Percentiles rank a stretch among this genome's conserved stretches.
phyloP scores from a whole-genome alignment of 2,329 filamentous ascomycete species.

The Delphinella strobiligena region DNA sequence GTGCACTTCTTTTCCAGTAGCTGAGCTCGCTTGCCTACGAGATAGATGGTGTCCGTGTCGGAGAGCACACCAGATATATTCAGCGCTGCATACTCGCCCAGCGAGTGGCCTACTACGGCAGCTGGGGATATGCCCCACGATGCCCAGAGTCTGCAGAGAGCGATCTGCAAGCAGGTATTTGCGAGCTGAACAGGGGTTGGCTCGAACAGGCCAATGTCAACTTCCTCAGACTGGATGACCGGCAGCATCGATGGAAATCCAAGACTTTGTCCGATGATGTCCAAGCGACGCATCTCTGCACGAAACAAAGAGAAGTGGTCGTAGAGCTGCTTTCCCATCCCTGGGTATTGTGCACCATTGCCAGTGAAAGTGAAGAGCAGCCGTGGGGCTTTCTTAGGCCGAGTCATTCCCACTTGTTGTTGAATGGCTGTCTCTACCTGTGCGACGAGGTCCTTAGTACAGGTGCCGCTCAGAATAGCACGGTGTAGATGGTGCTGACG shows the following conservation, averaged over 20 bases:
- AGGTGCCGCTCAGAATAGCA: conserved; percentile 19
- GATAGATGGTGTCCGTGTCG: conserved; percentile 20
- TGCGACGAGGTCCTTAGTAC: conserved; percentile 19
- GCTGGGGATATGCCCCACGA: conserved; percentile 19
- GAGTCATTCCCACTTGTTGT: conserved; percentile 10
- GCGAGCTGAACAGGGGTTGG: conserved; percentile 27
- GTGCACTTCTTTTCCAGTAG: conserved; percentile 18
- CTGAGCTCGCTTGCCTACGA: conserved; percentile 24
- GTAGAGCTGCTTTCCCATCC: conserved; percentile 15
- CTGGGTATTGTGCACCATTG: conserved; percentile 21
- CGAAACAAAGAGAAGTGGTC: conserved; percentile 18
- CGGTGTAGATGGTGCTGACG: conserved; percentile 32
- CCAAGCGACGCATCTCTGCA: conserved; percentile 18
- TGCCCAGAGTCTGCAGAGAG: conserved; percentile 18
- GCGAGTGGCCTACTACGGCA: conserved; percentile 20
- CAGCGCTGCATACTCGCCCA: conserved; percentile 30
- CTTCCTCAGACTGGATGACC: conserved; percentile 11
- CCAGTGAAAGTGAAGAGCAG: conserved; percentile 30
- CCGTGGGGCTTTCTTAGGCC: conserved; percentile 12
- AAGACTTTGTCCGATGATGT: conserved; percentile 16
- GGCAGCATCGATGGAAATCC: conserved; percentile 23
- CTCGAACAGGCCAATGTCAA: conserved; percentile 7
- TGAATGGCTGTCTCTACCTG: conserved; percentile 7
- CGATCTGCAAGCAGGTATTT: conserved; percentile 29
- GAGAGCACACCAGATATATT: conserved; percentile 23